Conservation (phyloP, 2,329 filamentous ascomycete species). For the Neonectria ditissima region DNA sequence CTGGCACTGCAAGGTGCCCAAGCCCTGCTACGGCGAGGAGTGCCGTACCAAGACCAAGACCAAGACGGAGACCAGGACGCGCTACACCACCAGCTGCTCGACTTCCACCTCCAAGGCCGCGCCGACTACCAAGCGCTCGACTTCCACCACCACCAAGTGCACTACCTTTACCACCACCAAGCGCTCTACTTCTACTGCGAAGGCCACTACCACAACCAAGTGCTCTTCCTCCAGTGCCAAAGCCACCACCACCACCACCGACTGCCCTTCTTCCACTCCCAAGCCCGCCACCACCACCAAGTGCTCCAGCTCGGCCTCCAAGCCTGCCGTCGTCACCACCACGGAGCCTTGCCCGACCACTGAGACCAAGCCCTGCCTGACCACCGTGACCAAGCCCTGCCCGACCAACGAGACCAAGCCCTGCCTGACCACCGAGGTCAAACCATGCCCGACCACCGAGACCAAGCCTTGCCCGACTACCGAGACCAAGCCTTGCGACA, state of each 20-base stretch:
- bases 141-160: not conserved
- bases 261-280: not conserved
- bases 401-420: not conserved
- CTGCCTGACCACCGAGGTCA: no score
- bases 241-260: not conserved
- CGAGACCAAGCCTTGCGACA: not conserved
- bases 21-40: conserved; percentile 31
- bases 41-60: conserved; percentile 26
- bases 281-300: not conserved
- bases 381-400: not conserved
- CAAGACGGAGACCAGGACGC: conserved; percentile 30
- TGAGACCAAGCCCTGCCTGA: not conserved
- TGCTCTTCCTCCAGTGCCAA: not conserved
- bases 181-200: not conserved
- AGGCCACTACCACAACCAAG: not conserved
- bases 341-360: conserved; percentile 3
- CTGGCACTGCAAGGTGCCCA: conserved; percentile 46
- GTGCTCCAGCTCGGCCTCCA: not conserved
- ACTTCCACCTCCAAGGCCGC: conserved; percentile 22
- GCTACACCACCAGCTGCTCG: conserved; percentile 22
- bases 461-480: not conserved
- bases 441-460: not conserved
- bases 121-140: not conserved
- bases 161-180: not conserved
- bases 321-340: not conserved